phyloP scores from a whole-genome alignment of 768 basidiomycete genomes.

The Holtermannia corniformis region DNA sequence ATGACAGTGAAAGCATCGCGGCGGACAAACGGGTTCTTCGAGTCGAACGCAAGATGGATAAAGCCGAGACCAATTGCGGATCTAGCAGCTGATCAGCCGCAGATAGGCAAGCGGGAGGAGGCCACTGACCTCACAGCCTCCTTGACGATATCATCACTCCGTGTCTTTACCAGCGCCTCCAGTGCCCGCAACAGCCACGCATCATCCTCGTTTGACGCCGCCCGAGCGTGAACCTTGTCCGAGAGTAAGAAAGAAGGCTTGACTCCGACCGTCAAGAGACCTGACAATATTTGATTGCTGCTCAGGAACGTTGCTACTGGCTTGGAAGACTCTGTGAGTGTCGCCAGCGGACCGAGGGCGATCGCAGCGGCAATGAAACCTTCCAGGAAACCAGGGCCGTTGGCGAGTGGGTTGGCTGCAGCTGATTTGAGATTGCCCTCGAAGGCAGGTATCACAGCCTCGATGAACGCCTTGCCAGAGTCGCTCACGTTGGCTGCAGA shows the following conservation, averaged over 20 bases:
- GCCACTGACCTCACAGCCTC: slow-evolving; percentile 13
- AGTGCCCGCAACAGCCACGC: slow-evolving; percentile 65
- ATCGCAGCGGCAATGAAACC: slow-evolving; percentile 68
- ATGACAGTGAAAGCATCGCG: slow-evolving; percentile 47
- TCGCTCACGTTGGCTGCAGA: slow-evolving; percentile 41
- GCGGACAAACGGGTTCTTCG: slow-evolving; percentile 51
- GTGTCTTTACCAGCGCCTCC: slow-evolving; percentile 42
- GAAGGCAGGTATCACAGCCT: slow-evolving; percentile 52
- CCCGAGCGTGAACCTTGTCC: slow-evolving; percentile 77
- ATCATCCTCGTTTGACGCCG: slow-evolving; percentile 54
- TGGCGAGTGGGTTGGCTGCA: slow-evolving; percentile 52
- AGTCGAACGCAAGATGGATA: slow-evolving; percentile 59
- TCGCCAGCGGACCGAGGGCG: slow-evolving; percentile 55
- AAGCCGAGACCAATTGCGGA: slow-evolving; percentile 57
- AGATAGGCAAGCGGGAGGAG: not conserved
- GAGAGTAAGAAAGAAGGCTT: slow-evolving; percentile 81
- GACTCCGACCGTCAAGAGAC: slow-evolving; percentile 43
- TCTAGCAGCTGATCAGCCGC: slow-evolving; percentile 40
- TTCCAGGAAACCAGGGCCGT: slow-evolving; percentile 62
- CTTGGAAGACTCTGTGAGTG: slow-evolving; percentile 41
- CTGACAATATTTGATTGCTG: slow-evolving; percentile 28
- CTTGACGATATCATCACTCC: slow-evolving; percentile 11
- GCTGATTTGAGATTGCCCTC: slow-evolving; percentile 62
- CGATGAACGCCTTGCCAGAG: slow-evolving; percentile 50
- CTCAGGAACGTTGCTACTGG: too few relatives aligned